These are phyloP conservation scores for Tricholoma furcatifolium DNA, from an alignment of 768 basidiomycete genomes.

Conservation along the genomic window DNA sequence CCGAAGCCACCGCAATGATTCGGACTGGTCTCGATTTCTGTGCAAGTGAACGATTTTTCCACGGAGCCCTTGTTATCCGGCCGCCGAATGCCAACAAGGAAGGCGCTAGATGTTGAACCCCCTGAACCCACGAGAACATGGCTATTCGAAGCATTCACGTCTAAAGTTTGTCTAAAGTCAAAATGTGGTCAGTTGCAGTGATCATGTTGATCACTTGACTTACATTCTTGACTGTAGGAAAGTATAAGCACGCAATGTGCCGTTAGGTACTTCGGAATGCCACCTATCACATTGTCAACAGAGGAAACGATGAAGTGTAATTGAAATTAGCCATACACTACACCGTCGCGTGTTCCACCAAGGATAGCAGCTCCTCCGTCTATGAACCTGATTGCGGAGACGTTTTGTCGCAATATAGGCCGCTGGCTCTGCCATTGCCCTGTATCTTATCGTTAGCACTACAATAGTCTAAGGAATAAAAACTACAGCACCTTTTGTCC, in stretches of 20 bases:
- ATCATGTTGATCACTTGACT: constrained; percentile 19
- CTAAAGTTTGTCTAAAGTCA: constrained; percentile 47
- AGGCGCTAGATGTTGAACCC: constrained; percentile 47
- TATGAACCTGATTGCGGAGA: constrained; percentile 62
- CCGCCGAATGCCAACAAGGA: constrained; percentile 49
- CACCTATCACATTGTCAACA: constrained; percentile 41
- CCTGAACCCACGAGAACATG: constrained; percentile 54
- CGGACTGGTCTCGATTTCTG: constrained; percentile 33
- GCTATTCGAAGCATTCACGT: constrained; percentile 45
- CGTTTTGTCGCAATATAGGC: constrained; percentile 62
- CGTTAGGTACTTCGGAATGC: constrained; percentile 68
- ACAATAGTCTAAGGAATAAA: not conserved
- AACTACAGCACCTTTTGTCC: constrained; percentile 45
- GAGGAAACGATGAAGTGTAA: not conserved
- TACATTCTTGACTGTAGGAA: constrained; percentile 63
- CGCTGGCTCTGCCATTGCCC: constrained; percentile 66
- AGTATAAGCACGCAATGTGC: constrained; percentile 57
- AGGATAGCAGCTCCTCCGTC: constrained; percentile 62
- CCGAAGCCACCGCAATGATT: constrained; percentile 33
- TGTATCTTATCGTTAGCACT: constrained; percentile 22
- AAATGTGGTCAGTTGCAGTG: not conserved
- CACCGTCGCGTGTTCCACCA: constrained; percentile 70
- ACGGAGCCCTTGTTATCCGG: constrained; percentile 51
- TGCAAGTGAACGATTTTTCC: constrained; percentile 49
- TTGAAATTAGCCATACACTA: constrained; percentile 43